Conservation (phyloP, 2,329 filamentous ascomycete species). For the Madurella mycetomatis region DNA sequence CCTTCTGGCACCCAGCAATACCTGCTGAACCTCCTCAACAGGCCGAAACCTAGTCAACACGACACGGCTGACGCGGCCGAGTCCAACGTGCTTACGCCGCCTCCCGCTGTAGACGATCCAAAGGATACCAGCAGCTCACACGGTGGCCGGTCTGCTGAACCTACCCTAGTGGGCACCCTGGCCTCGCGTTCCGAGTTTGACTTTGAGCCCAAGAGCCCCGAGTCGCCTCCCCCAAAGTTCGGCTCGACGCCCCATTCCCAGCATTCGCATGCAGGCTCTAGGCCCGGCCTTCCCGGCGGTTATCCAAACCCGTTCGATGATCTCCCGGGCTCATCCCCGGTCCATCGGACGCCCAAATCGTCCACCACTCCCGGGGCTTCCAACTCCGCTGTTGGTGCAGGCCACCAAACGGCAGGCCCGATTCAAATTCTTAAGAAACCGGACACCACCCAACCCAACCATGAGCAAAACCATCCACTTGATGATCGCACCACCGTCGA, state of each 20-base stretch:
- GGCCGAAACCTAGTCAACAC: constrained; percentile 62
- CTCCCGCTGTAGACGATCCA: constrained; percentile 35
- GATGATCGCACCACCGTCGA: constrained; percentile 41
- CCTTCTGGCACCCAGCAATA: constrained; percentile 75
- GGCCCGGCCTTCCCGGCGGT: constrained; percentile 28
- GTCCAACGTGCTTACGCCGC: constrained; percentile 42
- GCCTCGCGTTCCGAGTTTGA: constrained; percentile 29
- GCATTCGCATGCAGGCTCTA: constrained; percentile 22
- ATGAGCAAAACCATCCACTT: constrained; percentile 38
- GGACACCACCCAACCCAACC: constrained; percentile 36
- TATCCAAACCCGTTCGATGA: constrained; percentile 42
- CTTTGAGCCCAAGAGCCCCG: constrained; percentile 25
- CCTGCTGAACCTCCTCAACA: constrained; percentile 79
- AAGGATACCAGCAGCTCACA: constrained; percentile 24
- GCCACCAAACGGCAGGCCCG: constrained; percentile 32
- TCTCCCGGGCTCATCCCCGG: constrained; percentile 37
- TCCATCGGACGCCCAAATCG: constrained; percentile 40
- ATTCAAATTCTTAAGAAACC: constrained; percentile 51
- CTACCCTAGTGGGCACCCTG: constrained; percentile 23
- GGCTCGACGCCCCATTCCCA: constrained; percentile 27
- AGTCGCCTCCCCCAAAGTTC: constrained; percentile 25
- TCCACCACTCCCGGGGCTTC: constrained; percentile 32
- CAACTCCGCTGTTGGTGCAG: constrained; percentile 24
- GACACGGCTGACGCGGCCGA: constrained; percentile 45
- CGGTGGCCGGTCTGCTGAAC: constrained; percentile 22